A percentile compares a stretch with the other conserved stretches of the same genome.
These are phyloP conservation scores for Ophiostoma perfectum DNA, from an alignment of 2,329 filamentous ascomycete species.

Conservation along the genomic window DNA sequence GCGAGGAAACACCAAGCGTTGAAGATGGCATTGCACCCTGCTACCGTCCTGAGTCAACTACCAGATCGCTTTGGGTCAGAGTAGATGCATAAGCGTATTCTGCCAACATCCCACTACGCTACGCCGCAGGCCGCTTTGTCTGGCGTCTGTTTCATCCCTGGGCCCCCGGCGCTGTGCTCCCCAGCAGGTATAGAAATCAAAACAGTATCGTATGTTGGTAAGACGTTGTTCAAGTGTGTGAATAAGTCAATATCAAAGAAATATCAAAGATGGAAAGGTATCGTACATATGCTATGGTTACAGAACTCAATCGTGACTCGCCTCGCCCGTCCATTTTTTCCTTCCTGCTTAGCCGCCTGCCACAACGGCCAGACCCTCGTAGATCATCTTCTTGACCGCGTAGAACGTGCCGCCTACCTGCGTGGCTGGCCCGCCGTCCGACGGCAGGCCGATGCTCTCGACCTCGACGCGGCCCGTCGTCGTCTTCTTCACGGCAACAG, in stretches of 20 bases:
- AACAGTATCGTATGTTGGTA: background rate
- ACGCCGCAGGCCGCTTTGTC: background rate
- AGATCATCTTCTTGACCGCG: conserved; percentile 84
- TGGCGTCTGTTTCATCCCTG: conserved; percentile 16
- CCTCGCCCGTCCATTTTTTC: background rate
- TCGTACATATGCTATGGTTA: background rate
- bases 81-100: background rate
- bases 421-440: conserved; percentile 37
- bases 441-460: conserved; percentile 63
- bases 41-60: background rate
- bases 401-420: conserved; percentile 64
- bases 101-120: background rate
- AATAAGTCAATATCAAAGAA: background rate
- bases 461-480: conserved; percentile 82
- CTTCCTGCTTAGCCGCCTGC: conserved; percentile 54
- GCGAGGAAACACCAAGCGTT: background rate
- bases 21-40: background rate
- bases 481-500: conserved; percentile 83
- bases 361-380: conserved; percentile 88
- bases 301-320: background rate
- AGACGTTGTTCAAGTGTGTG: too few species aligned
- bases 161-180: too few species aligned
- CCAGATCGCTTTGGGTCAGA: background rate
- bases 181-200: background rate
- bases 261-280: background rate